Base-by-base conservation (phyloP, 129 eudicot species). In the Dittrichia graveolens region DNA sequence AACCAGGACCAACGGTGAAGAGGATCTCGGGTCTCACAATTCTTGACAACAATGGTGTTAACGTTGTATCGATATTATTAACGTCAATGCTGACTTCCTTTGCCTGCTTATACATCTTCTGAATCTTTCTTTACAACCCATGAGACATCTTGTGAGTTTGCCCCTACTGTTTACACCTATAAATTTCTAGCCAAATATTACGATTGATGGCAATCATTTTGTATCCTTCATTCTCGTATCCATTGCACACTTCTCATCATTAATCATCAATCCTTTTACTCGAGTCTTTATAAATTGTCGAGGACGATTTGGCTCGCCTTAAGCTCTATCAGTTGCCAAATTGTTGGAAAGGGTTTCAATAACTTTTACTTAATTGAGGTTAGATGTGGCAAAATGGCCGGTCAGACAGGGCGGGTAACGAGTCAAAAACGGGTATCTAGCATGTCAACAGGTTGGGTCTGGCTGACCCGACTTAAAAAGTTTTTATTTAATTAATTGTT, bases 1-100 rank as follows among this genome's bases (percentile, higher is more conserved):
- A 85, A 79, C 89, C 95, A 7, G 98, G 96, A 41, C 98, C 98
- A 12, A 94, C 97, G 0, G 98, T 94, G 82, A 90, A 90, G 89
- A 88, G 71, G 53, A 90, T 94, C 7, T 87, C 97, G 3, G 98
- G 98, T 65, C 87, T 94, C 12, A 85, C 69, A 40, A 79, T 94
- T 64, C 95, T 94, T 6, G 98, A 94, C 83, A 94, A 94, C 84
- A 90, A 94, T 76, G 98, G 87, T 38, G 98, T 94, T 65, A 94
- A 94, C 76, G 75, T 94, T 15, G 93, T 86, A 10, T 94, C 98
- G 5, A 75, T 90, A 77, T 69, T 90, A 74, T 78, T 94, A 67
- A 90, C 98, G 3, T 67, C 93, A 57, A 40, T 84, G 66, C 67
- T 94, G 72, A 90, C 96, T 50, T 82, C 95, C 75, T 69, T 94